phyloP scores from a whole-genome alignment of 2,329 filamentous ascomycete genomes.

The Ophiosphaerella korrae region DNA sequence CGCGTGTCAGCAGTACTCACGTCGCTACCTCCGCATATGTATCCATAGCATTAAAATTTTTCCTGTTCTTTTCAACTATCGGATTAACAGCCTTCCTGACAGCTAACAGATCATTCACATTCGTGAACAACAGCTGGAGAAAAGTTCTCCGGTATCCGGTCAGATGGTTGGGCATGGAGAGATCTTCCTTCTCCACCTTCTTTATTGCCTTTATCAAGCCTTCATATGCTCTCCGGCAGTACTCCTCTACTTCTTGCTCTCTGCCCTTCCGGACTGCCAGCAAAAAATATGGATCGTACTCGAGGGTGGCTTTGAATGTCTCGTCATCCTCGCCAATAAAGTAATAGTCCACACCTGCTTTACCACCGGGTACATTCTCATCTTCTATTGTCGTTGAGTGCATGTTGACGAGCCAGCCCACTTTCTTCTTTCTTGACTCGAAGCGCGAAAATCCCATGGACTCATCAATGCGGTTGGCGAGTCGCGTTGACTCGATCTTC shows the following conservation, averaged over 20 bases:
- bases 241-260: constrained; percentile 95
- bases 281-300: constrained; percentile 96
- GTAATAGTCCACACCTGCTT: constrained; percentile 93
- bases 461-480: constrained; percentile 91
- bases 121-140: constrained; percentile 83
- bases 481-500: constrained; percentile 81
- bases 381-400: constrained; percentile 88
- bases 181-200: constrained; percentile 86
- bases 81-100: constrained; percentile 84
- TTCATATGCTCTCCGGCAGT: constrained; percentile 78
- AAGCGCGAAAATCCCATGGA: constrained; percentile 91
- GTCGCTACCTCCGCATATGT: constrained; percentile 95
- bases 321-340: constrained; percentile 78
- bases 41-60: constrained; percentile 95
- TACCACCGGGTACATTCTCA: constrained; percentile 78
- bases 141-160: constrained; percentile 89
- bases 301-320: constrained; percentile 93
- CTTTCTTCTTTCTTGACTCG: constrained; percentile 82
- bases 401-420: constrained; percentile 95
- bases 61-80: constrained; percentile 94
- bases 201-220: constrained; percentile 80
- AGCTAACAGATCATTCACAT: constrained; percentile 84
- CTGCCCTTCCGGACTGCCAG: constrained; percentile 86
- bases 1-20: constrained; percentile 56
- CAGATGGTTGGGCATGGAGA: constrained; percentile 93